These are phyloP conservation scores for Kwoniella shivajii DNA, from an alignment of 1,284 basidiomycete species.

Conservation along the genomic window DNA sequence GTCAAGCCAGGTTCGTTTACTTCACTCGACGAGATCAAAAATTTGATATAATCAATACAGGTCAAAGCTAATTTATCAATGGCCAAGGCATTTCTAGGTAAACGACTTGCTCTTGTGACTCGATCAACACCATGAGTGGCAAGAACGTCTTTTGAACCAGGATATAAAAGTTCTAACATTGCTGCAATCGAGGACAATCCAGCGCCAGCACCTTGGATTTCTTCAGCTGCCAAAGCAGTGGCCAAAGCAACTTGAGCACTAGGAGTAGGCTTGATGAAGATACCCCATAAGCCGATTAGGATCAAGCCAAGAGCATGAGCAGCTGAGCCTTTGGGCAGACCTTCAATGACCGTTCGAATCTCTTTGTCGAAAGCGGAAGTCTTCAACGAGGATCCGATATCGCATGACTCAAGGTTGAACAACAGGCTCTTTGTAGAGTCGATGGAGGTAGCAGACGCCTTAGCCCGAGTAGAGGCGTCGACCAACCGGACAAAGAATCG, in stretches of 20 bases:
- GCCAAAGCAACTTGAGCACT: constrained; percentile 45
- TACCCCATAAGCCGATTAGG: constrained; percentile 51
- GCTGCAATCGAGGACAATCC: constrained; percentile 39
- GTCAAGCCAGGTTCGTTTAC: constrained; percentile 9
- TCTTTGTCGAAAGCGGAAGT: constrained; percentile 45
- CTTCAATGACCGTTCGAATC: constrained; percentile 41
- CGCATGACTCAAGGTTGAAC: constrained; percentile 29
- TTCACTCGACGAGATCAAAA: constrained; percentile 36
- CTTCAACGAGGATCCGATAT: constrained; percentile 30
- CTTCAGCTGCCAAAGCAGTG: constrained; percentile 47
- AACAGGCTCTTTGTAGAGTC: constrained; percentile 33
- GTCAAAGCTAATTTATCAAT: constrained; percentile 50
- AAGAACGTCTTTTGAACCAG: constrained; percentile 26
- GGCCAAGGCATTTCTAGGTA: constrained; percentile 37
- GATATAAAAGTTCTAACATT: constrained; percentile 49
- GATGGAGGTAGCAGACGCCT: constrained; percentile 10
- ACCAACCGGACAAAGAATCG: constrained; percentile 50
- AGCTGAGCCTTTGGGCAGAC: constrained; percentile 40
- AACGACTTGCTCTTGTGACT: background rate
- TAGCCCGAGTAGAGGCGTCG: constrained; percentile 29
- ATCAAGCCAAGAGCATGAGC: constrained; percentile 51
- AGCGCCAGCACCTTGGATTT: constrained; percentile 38
- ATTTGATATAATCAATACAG: constrained; percentile 49
- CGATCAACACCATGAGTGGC: background rate
- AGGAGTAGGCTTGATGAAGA: constrained; percentile 42